Conservation (phyloP, 495 filamentous ascomycete genomes). For the Clavariopsis aquatica region DNA sequence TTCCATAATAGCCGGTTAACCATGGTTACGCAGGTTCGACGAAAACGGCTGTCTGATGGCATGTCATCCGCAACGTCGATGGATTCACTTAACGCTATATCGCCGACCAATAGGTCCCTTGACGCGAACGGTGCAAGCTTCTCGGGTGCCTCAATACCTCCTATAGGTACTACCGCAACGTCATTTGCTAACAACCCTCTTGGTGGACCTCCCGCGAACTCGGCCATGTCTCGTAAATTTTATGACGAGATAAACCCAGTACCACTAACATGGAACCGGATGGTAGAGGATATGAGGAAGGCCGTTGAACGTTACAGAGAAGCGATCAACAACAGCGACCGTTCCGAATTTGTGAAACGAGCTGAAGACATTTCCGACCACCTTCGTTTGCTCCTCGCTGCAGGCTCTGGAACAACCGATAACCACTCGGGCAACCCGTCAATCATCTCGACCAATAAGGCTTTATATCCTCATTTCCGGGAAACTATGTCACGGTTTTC, state of each 20-base stretch:
- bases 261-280: constrained; percentile 80
- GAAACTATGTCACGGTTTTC: constrained; percentile 99
- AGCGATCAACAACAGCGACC: constrained; percentile 73
- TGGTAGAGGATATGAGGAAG: constrained; percentile 86
- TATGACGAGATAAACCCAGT: constrained; percentile 77
- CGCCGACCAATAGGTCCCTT: constrained; percentile 48
- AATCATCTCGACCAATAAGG: constrained; percentile 97
- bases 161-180: constrained; percentile 64
- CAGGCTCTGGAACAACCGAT: constrained; percentile 93
- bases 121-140: constrained; percentile 54
- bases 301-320: constrained; percentile 86
- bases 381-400: constrained; percentile 86
- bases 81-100: constrained; percentile 74
- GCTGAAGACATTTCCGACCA: constrained; percentile 98
- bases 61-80: constrained; percentile 89
- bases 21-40: constrained; percentile 12
- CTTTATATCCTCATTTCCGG: constrained; percentile 92
- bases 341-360: constrained; percentile 85
- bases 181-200: constrained; percentile 63
- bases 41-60: constrained; percentile 63
- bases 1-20: not conserved
- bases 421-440: constrained; percentile 98
- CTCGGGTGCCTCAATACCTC: constrained; percentile 52
- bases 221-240: constrained; percentile 73
- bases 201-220: constrained; percentile 55